phyloP scores from a whole-genome alignment of 1,284 basidiomycete genomes.

The Ustilago hordei region DNA sequence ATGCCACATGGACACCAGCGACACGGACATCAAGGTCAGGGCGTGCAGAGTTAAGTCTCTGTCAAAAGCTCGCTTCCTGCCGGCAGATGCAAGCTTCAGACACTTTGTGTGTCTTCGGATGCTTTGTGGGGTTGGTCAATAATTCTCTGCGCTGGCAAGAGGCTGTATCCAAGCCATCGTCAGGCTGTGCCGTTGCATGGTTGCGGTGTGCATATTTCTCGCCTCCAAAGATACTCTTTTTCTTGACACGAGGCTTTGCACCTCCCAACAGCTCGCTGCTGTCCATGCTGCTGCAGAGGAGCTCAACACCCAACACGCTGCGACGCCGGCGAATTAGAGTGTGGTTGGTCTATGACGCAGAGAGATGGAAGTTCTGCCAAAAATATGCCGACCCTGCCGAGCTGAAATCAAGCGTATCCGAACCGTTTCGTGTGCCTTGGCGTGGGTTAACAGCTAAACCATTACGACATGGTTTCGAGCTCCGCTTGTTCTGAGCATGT shows the following conservation, averaged over 20 bases:
- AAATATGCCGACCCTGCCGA: conserved; percentile 13
- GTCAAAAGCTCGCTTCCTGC: neutral
- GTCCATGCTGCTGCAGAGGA: neutral
- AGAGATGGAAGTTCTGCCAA: conserved; percentile 8
- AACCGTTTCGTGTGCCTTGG: neutral
- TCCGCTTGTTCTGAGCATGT: conserved; percentile 1
- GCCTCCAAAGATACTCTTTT: neutral
- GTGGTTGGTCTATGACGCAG: neutral
- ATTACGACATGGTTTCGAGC: conserved; percentile 4
- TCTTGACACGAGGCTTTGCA: neutral
- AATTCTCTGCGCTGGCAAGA: conserved; percentile 1
- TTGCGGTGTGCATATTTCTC: neutral
- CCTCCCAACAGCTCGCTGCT: neutral
- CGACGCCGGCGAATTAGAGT: conserved; percentile 2
- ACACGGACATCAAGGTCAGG: neutral
- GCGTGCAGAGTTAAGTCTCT: neutral
- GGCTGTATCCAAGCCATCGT: conserved; percentile 3
- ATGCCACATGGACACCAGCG: neutral
- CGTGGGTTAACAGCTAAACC: neutral
- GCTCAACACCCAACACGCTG: conserved; percentile 2
- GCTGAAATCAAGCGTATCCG: neutral
- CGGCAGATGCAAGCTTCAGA: neutral
- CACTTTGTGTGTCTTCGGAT: neutral
- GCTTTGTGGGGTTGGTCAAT: neutral
- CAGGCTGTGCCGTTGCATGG: neutral